A percentile compares a stretch with the other conserved stretches of the same genome.
Evolutionary conservation across 2,329 filamentous ascomycete species (phyloP).

Genomic region (Hymenoscyphus repandus): DNA sequence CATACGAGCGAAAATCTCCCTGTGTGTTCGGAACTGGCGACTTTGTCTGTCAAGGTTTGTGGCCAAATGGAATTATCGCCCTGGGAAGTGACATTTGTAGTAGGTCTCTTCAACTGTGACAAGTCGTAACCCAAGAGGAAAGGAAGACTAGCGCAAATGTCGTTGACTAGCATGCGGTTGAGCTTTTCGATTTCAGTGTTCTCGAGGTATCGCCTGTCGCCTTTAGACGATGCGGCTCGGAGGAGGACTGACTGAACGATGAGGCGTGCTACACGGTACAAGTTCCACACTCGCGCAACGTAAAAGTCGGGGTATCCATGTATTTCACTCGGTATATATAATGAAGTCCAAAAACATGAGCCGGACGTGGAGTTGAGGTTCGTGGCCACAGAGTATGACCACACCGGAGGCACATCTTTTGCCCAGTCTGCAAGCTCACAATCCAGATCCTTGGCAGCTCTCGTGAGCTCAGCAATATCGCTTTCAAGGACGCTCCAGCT

Average conservation of each 20-base stretch:
- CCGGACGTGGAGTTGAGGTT: not conserved
- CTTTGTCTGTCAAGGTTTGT: constrained; percentile 4
- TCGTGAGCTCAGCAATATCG: constrained; percentile 4
- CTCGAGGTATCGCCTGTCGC: not conserved
- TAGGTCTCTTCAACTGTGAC: constrained; percentile 6
- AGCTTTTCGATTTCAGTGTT: constrained; percentile 1
- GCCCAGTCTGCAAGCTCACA: constrained; percentile 12
- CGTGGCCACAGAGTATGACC: constrained; percentile 6
- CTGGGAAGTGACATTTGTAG: not conserved
- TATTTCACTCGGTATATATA: constrained; percentile 10
- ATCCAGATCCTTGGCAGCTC: constrained; percentile 9
- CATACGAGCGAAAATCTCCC: constrained; percentile 18
- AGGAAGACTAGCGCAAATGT: constrained; percentile 14
- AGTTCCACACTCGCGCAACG: constrained; percentile 13
- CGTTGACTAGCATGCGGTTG: constrained; percentile 6
- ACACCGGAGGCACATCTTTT: not conserved
- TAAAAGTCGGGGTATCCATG: constrained; percentile 13
- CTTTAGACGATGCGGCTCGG: not conserved
- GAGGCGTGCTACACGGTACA: constrained; percentile 13
- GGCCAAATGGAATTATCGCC: constrained; percentile 9
- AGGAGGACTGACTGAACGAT: constrained; percentile 15
- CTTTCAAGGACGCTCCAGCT: not conserved
- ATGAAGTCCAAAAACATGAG: not conserved
- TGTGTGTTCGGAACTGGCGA: not conserved
- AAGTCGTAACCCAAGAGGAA: constrained; percentile 16